phyloP scores from a whole-genome alignment of 192 early-diverging fungal species.

The Entomortierella lignicola region DNA sequence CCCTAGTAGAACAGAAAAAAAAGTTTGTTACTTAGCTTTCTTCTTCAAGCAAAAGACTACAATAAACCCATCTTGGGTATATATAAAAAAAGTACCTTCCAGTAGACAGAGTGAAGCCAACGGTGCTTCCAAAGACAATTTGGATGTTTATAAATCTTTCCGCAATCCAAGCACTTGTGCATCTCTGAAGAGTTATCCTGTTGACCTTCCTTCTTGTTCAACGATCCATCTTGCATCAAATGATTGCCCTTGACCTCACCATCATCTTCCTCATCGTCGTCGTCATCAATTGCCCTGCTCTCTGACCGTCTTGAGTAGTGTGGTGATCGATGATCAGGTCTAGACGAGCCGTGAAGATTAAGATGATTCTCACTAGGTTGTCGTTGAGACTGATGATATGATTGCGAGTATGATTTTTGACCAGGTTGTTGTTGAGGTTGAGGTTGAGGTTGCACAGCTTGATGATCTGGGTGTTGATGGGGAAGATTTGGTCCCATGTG shows the following conservation, averaged over 20 bases:
- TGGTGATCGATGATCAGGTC: background rate
- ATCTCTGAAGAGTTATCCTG: constrained; percentile 10
- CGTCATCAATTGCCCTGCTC: constrained; percentile 24
- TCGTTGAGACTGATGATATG: background rate
- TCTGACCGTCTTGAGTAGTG: background rate
- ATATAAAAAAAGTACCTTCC: constrained; percentile 56
- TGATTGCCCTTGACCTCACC: constrained; percentile 28
- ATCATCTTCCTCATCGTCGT: constrained; percentile 51
- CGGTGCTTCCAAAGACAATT: constrained; percentile 66
- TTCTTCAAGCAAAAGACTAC: no score
- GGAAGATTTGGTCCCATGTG: background rate
- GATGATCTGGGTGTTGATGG: background rate
- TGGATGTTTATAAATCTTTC: constrained; percentile 52
- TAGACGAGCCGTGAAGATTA: background rate
- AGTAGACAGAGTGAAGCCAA: constrained; percentile 76
- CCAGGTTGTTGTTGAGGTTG: constrained; percentile 2
- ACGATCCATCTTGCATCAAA: background rate
- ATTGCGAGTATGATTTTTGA: background rate
- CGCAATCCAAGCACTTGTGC: constrained; percentile 49
- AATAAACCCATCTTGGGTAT: no score
- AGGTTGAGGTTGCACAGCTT: background rate
- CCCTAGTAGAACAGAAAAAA: constrained; percentile 7
- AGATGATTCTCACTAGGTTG: background rate
- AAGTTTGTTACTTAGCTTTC: no score
- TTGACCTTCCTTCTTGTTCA: constrained; percentile 8